Evolutionary conservation across 2,329 filamentous ascomycete genomes (phyloP), one percentile per base, ranked within the genome.

Genomic region (Fusarium sp.): DNA sequence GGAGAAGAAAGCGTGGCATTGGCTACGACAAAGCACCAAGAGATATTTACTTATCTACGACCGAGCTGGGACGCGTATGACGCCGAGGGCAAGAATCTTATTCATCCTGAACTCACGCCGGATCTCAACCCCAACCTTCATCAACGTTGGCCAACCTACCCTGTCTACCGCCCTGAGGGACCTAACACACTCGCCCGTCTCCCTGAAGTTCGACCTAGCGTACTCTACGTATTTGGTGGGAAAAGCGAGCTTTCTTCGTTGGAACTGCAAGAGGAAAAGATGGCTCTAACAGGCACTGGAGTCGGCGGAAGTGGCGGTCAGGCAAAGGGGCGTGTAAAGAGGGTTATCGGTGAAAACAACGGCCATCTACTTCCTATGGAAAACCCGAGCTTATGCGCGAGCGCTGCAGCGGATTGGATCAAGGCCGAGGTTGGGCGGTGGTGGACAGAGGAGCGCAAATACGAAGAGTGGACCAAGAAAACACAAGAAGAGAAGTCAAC

Each of bases 331-430:
- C 80, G 86, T 41, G 93, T 97, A 3, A 81, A 80, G 52, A 82
- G 87, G 63, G 82, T 91, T 6, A 79, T 86, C 14, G 75, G 95
- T 8, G 77, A 88, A 25, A 83, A 82, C 0, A 80, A 82, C 6
- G 92, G 93, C 0, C 94, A 98, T 74, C 75, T 97, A 37, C 85
- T 97, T 25, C 89, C 93, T 0, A 91, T 97, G 85, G 93, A 97
- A 75, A 83, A 84, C 35, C 90, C 91, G 0, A 78, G 70, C 3
- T 80, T 85, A 68, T 90, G 88, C 60, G 93, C 92, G 2, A 78
- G 83, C 54, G 74, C 83, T 15, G 82, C 84, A 0, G 83, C 82
- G 0, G 70, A 72, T 23, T 91, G 87, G 80, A 73, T 91, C 51
- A 79, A 73, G 0, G 68, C 70, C n/a, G 86, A 89, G 71, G 63